These are phyloP conservation scores for Pythium apleroticum DNA, from an alignment of 352 stramenopile genomes.

Conservation along the genomic window DNA sequence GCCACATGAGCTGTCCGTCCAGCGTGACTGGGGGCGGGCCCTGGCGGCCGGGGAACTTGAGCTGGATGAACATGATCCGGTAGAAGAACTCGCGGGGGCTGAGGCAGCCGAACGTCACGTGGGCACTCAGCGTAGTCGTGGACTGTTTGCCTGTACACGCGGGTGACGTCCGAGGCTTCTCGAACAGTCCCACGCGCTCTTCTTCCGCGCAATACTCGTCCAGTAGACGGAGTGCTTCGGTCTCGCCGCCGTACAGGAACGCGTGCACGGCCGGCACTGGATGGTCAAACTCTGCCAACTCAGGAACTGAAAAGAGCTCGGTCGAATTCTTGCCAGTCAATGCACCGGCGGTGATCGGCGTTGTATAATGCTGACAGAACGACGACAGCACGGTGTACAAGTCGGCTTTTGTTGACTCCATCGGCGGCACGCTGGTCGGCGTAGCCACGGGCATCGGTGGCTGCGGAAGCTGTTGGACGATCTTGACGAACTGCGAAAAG, in stretches of 20 bases:
- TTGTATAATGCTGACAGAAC: conserved; percentile 32
- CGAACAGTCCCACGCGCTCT: conserved; percentile 88
- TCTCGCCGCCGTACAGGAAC: conserved; percentile 61
- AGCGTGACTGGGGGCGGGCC: conserved; percentile 86
- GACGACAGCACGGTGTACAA: conserved; percentile 25
- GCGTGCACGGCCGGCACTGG: conserved; percentile 33
- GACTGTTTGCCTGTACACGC: conserved; percentile 78
- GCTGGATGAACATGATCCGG: conserved; percentile 82
- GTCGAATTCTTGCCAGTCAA: conserved; percentile 30
- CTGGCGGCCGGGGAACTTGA: conserved; percentile 85
- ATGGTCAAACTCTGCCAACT: conserved; percentile 44
- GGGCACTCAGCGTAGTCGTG: conserved; percentile 94
- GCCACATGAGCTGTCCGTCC: conserved; percentile 94
- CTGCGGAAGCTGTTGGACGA: conserved; percentile 53
- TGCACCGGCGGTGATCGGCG: conserved; percentile 10
- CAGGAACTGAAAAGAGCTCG: conserved; percentile 42
- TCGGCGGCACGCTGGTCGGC: conserved; percentile 29
- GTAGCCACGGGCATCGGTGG: conserved; percentile 44
- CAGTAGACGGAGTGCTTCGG: conserved; percentile 43
- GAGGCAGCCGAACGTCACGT: conserved; percentile 91
- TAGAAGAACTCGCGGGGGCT: conserved; percentile 77
- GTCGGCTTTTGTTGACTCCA: conserved; percentile 26
- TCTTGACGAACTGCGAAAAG: conserved; percentile 57
- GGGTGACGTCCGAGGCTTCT: conserved; percentile 95
- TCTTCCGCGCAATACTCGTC: conserved; percentile 60